Evolutionary conservation across 495 filamentous ascomycete species (phyloP).

Genomic region (Trichoderma reesei): DNA sequence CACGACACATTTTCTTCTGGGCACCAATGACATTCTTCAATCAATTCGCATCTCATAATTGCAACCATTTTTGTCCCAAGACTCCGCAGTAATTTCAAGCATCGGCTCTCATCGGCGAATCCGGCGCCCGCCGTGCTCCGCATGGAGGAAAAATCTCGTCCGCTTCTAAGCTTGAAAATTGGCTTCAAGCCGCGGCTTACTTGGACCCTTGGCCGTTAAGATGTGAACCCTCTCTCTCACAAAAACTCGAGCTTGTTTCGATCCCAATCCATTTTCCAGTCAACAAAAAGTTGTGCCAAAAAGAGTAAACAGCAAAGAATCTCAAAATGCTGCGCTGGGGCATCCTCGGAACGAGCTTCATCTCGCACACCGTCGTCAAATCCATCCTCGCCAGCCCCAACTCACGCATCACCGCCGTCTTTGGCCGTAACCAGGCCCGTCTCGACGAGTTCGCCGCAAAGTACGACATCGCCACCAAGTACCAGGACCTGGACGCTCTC

Average conservation of each 20-base stretch:
- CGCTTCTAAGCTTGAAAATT: conserved; percentile 5
- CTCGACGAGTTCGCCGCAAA: neutral
- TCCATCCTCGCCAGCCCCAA: neutral
- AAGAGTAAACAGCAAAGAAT: neutral
- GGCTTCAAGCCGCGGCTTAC: neutral
- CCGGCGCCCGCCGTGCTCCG: conserved; percentile 2
- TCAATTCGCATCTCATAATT: neutral
- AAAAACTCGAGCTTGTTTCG: neutral
- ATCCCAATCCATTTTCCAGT: too few species aligned
- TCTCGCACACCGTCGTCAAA: neutral
- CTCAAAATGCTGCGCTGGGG: neutral
- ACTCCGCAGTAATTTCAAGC: neutral
- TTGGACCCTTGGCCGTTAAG: neutral
- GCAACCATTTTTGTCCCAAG: neutral
- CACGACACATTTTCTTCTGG: neutral
- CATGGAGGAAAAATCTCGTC: neutral
- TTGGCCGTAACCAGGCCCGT: neutral
- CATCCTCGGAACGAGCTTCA: neutral
- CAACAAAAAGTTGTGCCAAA: too few species aligned
- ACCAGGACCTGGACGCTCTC: neutral
- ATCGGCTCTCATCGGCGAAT: neutral
- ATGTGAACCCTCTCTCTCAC: neutral
- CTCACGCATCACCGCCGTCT: conserved; percentile 4
- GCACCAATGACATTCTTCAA: neutral
- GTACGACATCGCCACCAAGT: conserved; percentile 6